These are phyloP conservation scores for Xylariales sp. DNA, from an alignment of 2,329 filamentous ascomycete genomes.

Conservation along the genomic window DNA sequence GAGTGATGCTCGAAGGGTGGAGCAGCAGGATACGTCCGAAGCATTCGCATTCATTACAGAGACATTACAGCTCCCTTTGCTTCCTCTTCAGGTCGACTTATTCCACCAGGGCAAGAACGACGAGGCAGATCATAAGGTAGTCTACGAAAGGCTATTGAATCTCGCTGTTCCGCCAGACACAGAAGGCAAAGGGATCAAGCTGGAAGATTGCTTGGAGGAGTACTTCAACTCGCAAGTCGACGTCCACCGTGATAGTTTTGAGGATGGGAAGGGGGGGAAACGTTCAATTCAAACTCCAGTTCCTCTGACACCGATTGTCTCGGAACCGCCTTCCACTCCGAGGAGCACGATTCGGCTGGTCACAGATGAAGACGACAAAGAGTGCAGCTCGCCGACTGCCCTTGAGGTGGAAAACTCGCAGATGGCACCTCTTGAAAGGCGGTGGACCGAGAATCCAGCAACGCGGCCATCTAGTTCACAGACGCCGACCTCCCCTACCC, in stretches of 20 bases:
- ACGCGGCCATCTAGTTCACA: constrained; percentile 9
- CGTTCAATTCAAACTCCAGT: constrained; percentile 27
- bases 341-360: constrained; percentile 30
- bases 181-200: constrained; percentile 65
- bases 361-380: constrained; percentile 14
- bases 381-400: constrained; percentile 7
- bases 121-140: constrained; percentile 87
- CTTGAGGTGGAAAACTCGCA: constrained; percentile 8
- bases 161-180: constrained; percentile 79
- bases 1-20: constrained; percentile 70
- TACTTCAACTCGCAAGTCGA: constrained; percentile 96
- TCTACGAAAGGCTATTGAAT: constrained; percentile 87
- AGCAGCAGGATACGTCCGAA: constrained; percentile 93
- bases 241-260: constrained; percentile 68
- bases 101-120: constrained; percentile 87
- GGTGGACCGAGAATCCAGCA: constrained; percentile 25
- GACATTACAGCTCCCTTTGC: constrained; percentile 77
- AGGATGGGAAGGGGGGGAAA: constrained; percentile 44
- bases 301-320: constrained; percentile 14
- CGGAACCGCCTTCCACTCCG: constrained; percentile 16
- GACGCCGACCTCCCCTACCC: constrained; percentile 13
- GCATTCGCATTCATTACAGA: constrained; percentile 94
- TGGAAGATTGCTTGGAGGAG: constrained; percentile 88
- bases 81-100: constrained; percentile 90
- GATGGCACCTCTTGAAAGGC: constrained; percentile 23